phyloP scores from a whole-genome alignment of 176 grass and related monocot genomes.

The Tillandsia fasciculata region DNA sequence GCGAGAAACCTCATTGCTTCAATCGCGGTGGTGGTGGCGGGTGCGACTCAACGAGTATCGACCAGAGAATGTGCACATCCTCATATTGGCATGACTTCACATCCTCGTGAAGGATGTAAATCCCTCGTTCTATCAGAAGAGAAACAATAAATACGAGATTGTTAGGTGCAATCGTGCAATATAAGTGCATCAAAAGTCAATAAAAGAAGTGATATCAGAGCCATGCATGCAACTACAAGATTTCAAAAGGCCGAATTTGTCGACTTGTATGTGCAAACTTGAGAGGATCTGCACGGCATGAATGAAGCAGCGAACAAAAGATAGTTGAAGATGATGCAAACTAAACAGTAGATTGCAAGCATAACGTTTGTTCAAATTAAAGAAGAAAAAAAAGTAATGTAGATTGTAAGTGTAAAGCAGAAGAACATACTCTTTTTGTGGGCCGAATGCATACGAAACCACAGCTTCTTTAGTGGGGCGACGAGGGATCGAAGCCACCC shows the following conservation, averaged over 20 bases:
- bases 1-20: slow-evolving; percentile 43
- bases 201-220: too few relatives aligned
- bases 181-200: not conserved
- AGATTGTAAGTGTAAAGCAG: not conserved
- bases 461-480: slow-evolving; percentile 76
- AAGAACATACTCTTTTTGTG: slow-evolving; percentile 55
- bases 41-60: slow-evolving; percentile 90
- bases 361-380: not conserved
- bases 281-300: too few relatives aligned
- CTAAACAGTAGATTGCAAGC: not conserved
- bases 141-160: not conserved
- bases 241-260: too few relatives aligned
- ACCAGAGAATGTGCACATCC: slow-evolving; percentile 96
- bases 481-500: slow-evolving; percentile 71
- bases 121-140: slow-evolving; percentile 45
- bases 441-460: slow-evolving; percentile 78
- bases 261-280: too few relatives aligned
- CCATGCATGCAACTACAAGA: too few relatives aligned
- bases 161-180: not conserved
- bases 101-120: slow-evolving; percentile 95
- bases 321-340: not conserved
- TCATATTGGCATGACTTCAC: slow-evolving; percentile 94
- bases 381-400: not conserved
- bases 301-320: too few relatives aligned
- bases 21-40: slow-evolving; percentile 43